Conservation (phyloP, 345 rosid species). For the Dimocarpus longan region DNA sequence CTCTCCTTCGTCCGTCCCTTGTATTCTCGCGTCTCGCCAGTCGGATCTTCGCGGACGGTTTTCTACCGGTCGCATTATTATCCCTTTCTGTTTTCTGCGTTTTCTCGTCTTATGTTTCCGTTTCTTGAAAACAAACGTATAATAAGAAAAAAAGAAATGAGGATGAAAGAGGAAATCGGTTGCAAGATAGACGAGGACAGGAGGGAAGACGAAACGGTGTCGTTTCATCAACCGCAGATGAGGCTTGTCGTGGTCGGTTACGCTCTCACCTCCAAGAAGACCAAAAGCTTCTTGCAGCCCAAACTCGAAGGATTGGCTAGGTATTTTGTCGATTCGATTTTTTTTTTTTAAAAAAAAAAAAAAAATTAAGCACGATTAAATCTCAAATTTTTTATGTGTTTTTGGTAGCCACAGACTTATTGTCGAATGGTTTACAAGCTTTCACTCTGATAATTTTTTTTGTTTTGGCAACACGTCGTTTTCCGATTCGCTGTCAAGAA, state of each 20-base stretch:
- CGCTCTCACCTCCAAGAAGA: constrained; percentile 81
- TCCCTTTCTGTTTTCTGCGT: background rate
- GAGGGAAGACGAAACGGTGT: constrained; percentile 13
- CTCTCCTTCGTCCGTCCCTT: background rate
- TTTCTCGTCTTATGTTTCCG: background rate
- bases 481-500: constrained; percentile 17
- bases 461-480: constrained; percentile 16
- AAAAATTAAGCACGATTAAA: background rate
- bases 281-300: constrained; percentile 78
- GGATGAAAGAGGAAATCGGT: constrained; percentile 43
- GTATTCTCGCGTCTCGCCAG: background rate
- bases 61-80: constrained; percentile 11
- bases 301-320: constrained; percentile 74
- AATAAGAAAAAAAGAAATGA: constrained; percentile 25
- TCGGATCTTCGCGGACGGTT: constrained; percentile 8
- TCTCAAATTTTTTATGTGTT: background rate
- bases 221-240: constrained; percentile 36
- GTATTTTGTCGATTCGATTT: constrained; percentile 33
- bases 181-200: constrained; percentile 18
- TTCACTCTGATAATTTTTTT: constrained; percentile 9
- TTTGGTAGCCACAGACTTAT: constrained; percentile 2
- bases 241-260: constrained; percentile 66
- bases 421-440: constrained; percentile 1
- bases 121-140: background rate
- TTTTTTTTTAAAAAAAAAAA: background rate